Evolutionary conservation across 192 early-diverging fungal species (phyloP).

Genomic region (Jimgerdemannia lactiflua): DNA sequence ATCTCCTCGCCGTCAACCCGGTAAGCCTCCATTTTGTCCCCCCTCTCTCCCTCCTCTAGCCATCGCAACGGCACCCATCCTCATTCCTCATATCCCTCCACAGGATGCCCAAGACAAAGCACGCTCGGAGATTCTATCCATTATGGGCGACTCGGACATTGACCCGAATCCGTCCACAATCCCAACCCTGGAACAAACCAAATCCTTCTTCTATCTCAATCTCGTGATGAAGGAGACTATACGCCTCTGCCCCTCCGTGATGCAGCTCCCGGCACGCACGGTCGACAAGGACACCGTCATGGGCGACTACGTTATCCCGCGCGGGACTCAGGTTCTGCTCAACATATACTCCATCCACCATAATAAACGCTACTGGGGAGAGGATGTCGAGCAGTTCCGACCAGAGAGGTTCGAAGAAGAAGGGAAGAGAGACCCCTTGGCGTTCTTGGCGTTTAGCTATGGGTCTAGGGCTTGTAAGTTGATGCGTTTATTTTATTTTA

Average conservation of each 20-base stretch:
- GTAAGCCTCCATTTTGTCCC: background rate
- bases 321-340: constrained; percentile 41
- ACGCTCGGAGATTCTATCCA: background rate
- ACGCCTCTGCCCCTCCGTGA: constrained; percentile 5
- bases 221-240: constrained; percentile 7
- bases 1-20: constrained; percentile 42
- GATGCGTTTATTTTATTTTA: background rate
- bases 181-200: constrained; percentile 13
- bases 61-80: too few relatives aligned
- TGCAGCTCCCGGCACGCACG: constrained; percentile 5
- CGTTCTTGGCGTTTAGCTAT: background rate
- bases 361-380: constrained; percentile 26
- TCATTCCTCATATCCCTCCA: background rate
- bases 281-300: constrained; percentile 19
- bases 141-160: background rate
- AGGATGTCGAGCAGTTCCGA: constrained; percentile 38
- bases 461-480: constrained; percentile 1
- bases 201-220: background rate
- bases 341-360: constrained; percentile 45
- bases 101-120: background rate
- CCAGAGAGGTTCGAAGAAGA: constrained; percentile 45
- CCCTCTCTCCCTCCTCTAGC: background rate
- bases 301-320: constrained; percentile 34
- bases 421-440: background rate
- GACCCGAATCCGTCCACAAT: background rate